These are phyloP conservation scores for Aspergillus piperis DNA, from an alignment of 2,329 filamentous ascomycete genomes.

Conservation along the genomic window DNA sequence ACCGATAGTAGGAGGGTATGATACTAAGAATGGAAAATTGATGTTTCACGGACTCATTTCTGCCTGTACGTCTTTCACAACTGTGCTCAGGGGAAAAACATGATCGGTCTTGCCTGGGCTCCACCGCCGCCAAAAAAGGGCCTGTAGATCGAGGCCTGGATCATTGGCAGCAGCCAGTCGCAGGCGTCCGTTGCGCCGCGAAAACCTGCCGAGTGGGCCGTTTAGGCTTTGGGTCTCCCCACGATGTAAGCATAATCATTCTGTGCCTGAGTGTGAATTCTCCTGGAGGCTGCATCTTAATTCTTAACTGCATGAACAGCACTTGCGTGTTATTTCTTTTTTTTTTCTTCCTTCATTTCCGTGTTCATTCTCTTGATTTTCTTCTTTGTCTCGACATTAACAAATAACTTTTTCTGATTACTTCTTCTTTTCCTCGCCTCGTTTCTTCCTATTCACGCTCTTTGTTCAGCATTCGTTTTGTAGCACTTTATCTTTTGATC, in stretches of 20 bases:
- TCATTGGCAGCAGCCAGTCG: conserved; percentile 13
- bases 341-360: neutral
- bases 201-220: conserved; percentile 11
- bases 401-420: neutral
- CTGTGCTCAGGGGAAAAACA: neutral
- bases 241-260: conserved; percentile 5
- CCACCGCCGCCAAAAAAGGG: conserved; percentile 12
- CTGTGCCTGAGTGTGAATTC: neutral
- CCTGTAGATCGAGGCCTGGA: conserved; percentile 15
- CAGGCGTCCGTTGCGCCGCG: neutral
- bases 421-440: neutral
- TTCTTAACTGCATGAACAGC: neutral
- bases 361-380: neutral
- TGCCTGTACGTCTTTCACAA: neutral
- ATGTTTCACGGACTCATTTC: neutral
- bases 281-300: neutral
- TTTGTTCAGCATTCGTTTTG: neutral
- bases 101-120: neutral
- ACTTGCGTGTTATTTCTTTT: neutral
- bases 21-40: neutral
- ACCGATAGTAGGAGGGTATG: neutral
- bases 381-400: neutral
- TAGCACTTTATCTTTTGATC: neutral
- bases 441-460: neutral
- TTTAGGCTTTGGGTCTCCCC: neutral